Conservation (phyloP, 129 eudicot species). For the Artemisia argyi region DNA sequence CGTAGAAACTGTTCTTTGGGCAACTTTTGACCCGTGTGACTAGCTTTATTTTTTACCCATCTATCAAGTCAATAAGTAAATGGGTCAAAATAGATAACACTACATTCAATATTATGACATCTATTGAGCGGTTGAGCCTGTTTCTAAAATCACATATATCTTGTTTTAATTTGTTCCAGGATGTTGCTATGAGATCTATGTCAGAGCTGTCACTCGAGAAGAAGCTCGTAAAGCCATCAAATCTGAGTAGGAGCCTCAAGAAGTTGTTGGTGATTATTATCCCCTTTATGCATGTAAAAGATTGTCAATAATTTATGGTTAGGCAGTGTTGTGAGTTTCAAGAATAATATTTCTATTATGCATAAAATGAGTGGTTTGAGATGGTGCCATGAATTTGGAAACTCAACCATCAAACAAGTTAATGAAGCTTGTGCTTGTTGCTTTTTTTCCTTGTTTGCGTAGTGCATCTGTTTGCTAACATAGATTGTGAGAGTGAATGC, state of each 20-base stretch:
- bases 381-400: neutral
- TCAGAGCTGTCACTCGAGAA: slow-evolving; percentile 56
- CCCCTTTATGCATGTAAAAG: slow-evolving; percentile 18
- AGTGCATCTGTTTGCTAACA: neutral
- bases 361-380: slow-evolving; percentile 20
- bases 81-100: neutral
- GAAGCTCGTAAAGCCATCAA: slow-evolving; percentile 61
- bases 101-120: neutral
- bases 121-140: neutral
- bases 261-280: slow-evolving; percentile 15
- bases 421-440: slow-evolving; percentile 16
- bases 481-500: neutral
- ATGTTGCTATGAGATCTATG: slow-evolving; percentile 75
- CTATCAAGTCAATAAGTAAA: too few relatives aligned
- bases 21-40: too few relatives aligned
- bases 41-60: too few relatives aligned
- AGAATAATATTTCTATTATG: slow-evolving; percentile 10
- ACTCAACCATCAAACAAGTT: slow-evolving; percentile 13
- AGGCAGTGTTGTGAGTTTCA: slow-evolving; percentile 8
- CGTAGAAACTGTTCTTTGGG: too few relatives aligned
- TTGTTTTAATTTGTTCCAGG: slow-evolving; percentile 39
- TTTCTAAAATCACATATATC: neutral
- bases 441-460: neutral
- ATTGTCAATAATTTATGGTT: slow-evolving; percentile 24
- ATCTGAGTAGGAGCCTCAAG: slow-evolving; percentile 26